Conservation (phyloP, 2,329 filamentous ascomycete genomes). For the Cercospora sp. region DNA sequence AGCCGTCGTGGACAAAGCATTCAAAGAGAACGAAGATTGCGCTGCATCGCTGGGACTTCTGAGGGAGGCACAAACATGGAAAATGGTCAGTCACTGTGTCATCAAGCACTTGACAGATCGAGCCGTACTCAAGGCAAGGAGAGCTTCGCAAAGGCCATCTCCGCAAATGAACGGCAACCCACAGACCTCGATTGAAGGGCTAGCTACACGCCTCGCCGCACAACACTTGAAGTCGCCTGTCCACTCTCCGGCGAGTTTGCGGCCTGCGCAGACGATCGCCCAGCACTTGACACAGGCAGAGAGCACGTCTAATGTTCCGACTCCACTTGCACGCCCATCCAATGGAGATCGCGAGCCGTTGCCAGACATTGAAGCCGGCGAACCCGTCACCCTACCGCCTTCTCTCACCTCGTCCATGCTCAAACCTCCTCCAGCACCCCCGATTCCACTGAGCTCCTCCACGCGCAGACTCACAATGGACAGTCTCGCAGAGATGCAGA, state of each 20-base stretch:
- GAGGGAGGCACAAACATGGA: slow-evolving; percentile 60
- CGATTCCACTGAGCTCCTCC: not conserved
- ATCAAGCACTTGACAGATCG: slow-evolving; percentile 50
- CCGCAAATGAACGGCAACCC: slow-evolving; percentile 4
- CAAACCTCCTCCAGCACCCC: slow-evolving; percentile 1
- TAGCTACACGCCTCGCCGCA: slow-evolving; percentile 22
- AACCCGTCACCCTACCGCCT: slow-evolving; percentile 31
- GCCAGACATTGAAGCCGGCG: slow-evolving; percentile 30
- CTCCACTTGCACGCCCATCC: slow-evolving; percentile 51
- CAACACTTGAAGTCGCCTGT: slow-evolving; percentile 26
- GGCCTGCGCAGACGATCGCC: slow-evolving; percentile 27
- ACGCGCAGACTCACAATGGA: slow-evolving; percentile 25
- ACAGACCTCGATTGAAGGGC: slow-evolving; percentile 21
- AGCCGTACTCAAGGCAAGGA: slow-evolving; percentile 15
- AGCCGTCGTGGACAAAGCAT: slow-evolving; percentile 23
- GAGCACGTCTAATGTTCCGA: slow-evolving; percentile 55
- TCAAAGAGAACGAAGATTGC: slow-evolving; percentile 21
- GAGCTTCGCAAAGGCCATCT: slow-evolving; percentile 11
- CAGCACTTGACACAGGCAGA: slow-evolving; percentile 38
- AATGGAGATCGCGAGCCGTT: slow-evolving; percentile 37
- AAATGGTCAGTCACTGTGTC: slow-evolving; percentile 54
- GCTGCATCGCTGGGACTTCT: slow-evolving; percentile 40
- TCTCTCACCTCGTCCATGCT: slow-evolving; percentile 25
- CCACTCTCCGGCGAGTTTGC: slow-evolving; percentile 22
- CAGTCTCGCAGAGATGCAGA: slow-evolving; percentile 30